Evolutionary conservation across 441 rosid genomes (phyloP).

Genomic region (Gossypium schwendimanii): DNA sequence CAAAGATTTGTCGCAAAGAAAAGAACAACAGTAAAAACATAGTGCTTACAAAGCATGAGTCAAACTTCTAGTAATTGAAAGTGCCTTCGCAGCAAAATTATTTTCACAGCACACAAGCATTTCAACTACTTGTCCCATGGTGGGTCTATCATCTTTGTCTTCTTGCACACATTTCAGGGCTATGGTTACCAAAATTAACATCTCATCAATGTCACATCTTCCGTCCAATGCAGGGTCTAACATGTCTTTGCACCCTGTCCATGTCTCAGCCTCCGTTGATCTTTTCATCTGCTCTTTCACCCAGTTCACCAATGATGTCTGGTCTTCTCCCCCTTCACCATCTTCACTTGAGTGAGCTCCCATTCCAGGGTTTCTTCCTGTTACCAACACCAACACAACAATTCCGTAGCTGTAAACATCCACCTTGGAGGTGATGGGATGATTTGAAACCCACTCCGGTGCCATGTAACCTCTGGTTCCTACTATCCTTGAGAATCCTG

Average conservation of each 20-base stretch:
- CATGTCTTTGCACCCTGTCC: neutral
- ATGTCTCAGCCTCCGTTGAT: neutral
- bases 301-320: neutral
- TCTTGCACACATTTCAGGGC: constrained; percentile 26
- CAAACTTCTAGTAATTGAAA: neutral
- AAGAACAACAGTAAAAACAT: too few relatives aligned
- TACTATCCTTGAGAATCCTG: neutral
- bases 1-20: too few relatives aligned
- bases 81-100: neutral
- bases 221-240: neutral
- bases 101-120: constrained; percentile 14
- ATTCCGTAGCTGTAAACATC: neutral
- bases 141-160: constrained; percentile 25
- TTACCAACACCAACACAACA: neutral
- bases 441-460: neutral
- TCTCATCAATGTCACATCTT: neutral
- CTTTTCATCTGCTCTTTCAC: neutral
- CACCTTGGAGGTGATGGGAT: neutral
- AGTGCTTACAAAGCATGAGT: neutral
- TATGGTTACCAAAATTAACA: constrained; percentile 14
- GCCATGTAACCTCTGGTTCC: neutral
- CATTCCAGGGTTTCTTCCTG: neutral
- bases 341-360: neutral
- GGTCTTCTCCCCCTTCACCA: neutral
- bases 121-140: constrained; percentile 30